These are phyloP conservation scores for Amniculicola lignicola DNA, from an alignment of 495 filamentous ascomycete species.

Conservation along the genomic window DNA sequence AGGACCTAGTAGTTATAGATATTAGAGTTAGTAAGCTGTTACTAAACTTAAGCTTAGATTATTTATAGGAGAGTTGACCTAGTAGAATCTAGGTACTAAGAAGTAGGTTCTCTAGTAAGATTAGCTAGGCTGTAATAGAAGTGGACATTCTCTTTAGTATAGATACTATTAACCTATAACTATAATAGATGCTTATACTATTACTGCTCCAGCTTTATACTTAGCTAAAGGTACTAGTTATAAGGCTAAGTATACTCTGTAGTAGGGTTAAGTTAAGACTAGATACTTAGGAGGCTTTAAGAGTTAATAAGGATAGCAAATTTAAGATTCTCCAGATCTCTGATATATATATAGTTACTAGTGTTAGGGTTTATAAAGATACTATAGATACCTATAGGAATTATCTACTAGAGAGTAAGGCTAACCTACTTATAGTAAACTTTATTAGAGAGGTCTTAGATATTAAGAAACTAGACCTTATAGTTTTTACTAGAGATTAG, in stretches of 20 bases:
- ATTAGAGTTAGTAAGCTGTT: constrained; percentile 37
- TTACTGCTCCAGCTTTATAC: constrained; percentile 39
- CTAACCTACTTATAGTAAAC: constrained; percentile 41
- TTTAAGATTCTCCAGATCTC: constrained; percentile 46
- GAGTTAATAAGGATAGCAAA: constrained; percentile 39
- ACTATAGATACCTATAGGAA: constrained; percentile 43
- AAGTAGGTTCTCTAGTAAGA: constrained; percentile 36
- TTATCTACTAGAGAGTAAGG: constrained; percentile 39
- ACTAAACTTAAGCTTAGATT: constrained; percentile 28
- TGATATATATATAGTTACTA: constrained; percentile 43
- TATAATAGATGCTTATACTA: constrained; percentile 41
- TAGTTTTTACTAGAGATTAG: constrained; percentile 43
- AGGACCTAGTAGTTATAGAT: constrained; percentile 37
- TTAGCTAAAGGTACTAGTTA: constrained; percentile 38
- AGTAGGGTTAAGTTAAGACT: constrained; percentile 37
- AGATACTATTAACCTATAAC: constrained; percentile 40
- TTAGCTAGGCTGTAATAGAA: constrained; percentile 38
- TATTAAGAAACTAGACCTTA: constrained; percentile 43
- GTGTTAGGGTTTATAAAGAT: constrained; percentile 42
- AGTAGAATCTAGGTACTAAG: constrained; percentile 42
- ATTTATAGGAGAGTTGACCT: constrained; percentile 40
- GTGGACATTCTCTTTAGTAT: constrained; percentile 41
- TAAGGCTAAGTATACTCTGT: constrained; percentile 41
- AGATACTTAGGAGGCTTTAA: constrained; percentile 24
- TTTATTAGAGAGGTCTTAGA: constrained; percentile 41